A percentile compares a stretch with the other conserved stretches of the same genome.
phyloP scores from a whole-genome alignment of 1,284 basidiomycete genomes.

The Xerocomus amazonicus region DNA sequence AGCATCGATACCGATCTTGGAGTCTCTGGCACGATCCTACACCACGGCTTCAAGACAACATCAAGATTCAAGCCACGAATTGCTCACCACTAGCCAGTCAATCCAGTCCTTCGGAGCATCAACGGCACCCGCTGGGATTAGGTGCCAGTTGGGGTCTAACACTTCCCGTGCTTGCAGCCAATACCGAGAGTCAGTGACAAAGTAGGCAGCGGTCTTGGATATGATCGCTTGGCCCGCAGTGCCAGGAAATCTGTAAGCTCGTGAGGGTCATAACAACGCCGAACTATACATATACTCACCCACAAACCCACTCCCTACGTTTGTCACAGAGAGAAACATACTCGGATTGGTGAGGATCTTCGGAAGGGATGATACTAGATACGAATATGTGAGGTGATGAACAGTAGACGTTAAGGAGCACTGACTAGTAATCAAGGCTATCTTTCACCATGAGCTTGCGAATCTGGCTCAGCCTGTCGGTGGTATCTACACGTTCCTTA shows the following conservation, averaged over 20 bases:
- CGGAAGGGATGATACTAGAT: constrained; percentile 67
- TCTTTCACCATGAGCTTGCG: constrained; percentile 71
- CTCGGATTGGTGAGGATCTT: constrained; percentile 89
- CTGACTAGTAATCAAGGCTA: constrained; percentile 83
- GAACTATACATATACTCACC: constrained; percentile 44
- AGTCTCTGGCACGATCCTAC: constrained; percentile 50
- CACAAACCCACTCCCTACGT: constrained; percentile 80
- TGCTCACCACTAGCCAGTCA: constrained; percentile 66
- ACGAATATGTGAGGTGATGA: constrained; percentile 7
- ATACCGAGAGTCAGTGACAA: constrained; percentile 87
- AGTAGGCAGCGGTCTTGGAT: constrained; percentile 60
- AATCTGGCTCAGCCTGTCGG: constrained; percentile 61
- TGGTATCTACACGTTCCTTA: constrained; percentile 53
- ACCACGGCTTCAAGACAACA: constrained; percentile 7
- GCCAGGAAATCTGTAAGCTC: constrained; percentile 67
- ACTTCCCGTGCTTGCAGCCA: constrained; percentile 82
- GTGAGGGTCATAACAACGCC: constrained; percentile 2
- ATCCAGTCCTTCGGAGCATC: constrained; percentile 71
- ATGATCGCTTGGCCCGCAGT: constrained; percentile 83
- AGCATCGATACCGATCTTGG: constrained; percentile 84
- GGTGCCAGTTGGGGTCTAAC: constrained; percentile 74
- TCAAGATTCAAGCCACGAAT: background rate
- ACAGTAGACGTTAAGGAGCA: constrained; percentile 20
- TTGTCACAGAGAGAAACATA: constrained; percentile 81
- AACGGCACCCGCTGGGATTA: constrained; percentile 63